These are phyloP conservation scores for Candida pseudoglaebosa DNA, from an alignment of 805 yeast genomes.

Conservation along the genomic window DNA sequence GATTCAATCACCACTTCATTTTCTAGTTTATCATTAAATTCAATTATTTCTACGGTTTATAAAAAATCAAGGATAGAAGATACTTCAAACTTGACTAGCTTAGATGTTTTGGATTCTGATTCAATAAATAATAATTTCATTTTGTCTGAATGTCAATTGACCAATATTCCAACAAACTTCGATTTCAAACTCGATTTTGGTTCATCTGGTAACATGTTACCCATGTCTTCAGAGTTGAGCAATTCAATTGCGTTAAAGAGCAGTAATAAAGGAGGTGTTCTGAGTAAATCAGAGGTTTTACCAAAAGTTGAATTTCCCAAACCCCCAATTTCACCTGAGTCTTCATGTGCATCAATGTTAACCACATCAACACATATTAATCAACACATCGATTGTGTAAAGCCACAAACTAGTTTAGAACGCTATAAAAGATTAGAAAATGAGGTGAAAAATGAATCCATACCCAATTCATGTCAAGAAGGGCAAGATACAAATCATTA, in stretches of 20 bases:
- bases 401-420: too few species aligned
- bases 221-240: too few species aligned
- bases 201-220: neutral
- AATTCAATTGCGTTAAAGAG: too few species aligned
- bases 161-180: neutral
- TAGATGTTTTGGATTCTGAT: slow-evolving; percentile 1
- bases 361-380: too few species aligned
- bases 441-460: too few species aligned
- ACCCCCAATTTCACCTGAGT: too few species aligned
- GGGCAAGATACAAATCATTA: neutral
- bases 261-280: too few species aligned
- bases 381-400: too few species aligned
- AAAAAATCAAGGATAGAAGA: neutral
- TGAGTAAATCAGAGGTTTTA: too few species aligned
- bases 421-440: too few species aligned
- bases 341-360: too few species aligned
- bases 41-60: neutral
- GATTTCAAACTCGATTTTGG: neutral
- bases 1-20: neutral
- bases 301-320: too few species aligned
- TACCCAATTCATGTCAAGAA: neutral
- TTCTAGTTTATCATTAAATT: neutral
- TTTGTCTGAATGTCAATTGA: neutral
- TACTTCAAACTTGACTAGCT: neutral
- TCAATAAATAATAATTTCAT: neutral